Evolutionary conservation across 2,329 filamentous ascomycete species (phyloP), one percentile per base, ranked within the genome.

Genomic region (Cryphonectria parasitica): DNA sequence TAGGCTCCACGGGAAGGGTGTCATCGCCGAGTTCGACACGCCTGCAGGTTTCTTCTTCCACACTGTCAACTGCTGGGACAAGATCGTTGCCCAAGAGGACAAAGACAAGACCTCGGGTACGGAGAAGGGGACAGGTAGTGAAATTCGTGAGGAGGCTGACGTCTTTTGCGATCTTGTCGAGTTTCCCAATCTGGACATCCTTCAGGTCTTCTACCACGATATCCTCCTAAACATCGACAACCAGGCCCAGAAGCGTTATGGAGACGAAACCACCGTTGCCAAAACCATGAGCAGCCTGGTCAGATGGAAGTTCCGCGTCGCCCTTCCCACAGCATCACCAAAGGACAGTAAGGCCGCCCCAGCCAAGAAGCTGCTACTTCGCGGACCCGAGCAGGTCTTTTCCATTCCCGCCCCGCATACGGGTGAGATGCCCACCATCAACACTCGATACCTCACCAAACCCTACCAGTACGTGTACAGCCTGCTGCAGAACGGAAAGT

Each of bases 1-100:
- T 77, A 88, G 93, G 1, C 83, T 77, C 3, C 80, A 83, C 2
- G 86, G 84, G 4, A 84, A 84, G 64, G 92, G 93, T 0, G 81
- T 96, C 0, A 85, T 96, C 0, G 90, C 88, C 10, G 87, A 85
- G 1, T 95, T 92, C 75, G 86, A 90, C 25, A 91, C 88, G 22
- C 85, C 88, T 0, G 86, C 91, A 0, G 90, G 90, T 63, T 97
- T 95, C 82, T 91, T 89, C 79, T 97, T 97, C 79, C 93, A 97
- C 80, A 88, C 88, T 0, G 83, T 93, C 77, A 97, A 97, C 74
- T 88, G 92, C 0, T 96, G 90, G 77, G 92, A 95, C 75, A 87
- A 92, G 73, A 73, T 75, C 0, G 71, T 76, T 0, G 7, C 58
- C 28, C 15, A 28, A 4, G 22, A 49, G 4, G 22, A 49, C 10